Base-by-base conservation (phyloP, 176 grass and related monocot species). In the Cymbopogon citratus region DNA sequence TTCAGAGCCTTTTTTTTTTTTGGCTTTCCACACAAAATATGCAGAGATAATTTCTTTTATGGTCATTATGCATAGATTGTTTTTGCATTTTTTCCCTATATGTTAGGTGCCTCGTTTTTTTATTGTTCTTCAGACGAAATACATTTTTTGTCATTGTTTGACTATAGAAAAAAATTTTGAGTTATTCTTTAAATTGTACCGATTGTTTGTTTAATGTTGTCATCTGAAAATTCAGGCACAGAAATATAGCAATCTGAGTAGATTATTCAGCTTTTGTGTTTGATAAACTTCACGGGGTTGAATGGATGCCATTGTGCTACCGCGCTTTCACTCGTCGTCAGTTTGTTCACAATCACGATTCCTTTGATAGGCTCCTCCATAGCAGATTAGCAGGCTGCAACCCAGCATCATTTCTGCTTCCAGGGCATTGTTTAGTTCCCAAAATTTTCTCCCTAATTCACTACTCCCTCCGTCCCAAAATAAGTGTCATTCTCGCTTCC, bases 401-500 rank as follows among this genome's bases (percentile, higher is more conserved):
- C 38, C 18, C 36, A 82, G 5, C 21, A 31, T 33, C 36, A 10
- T 0, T 9, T 66, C 10, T 66, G 33, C 13, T 43, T 9, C 38
- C 8, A 41, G 40, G n/a, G n/a, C n/a, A n/a, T n/a, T n/a, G n/a
- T n/a, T n/a, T n/a, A n/a, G n/a, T n/a, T n/a, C n/a, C n/a, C n/a
- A n/a, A n/a, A n/a, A n/a, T n/a, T n/a, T n/a, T n/a, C n/a, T n/a
- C n/a, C n/a, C n/a, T n/a, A n/a, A n/a, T 76, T 68, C 67, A 63
- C 61, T 72, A 87, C 83, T 36, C 73, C 31, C 83, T 36, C 73
- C n/a, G n/a, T n/a, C n/a, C n/a, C n/a, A n/a, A n/a, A n/a, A n/a
- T n/a, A n/a, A n/a, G n/a, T n/a, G n/a, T n/a, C n/a, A n/a, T n/a
- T n/a, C n/a, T n/a, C n/a, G n/a, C n/a, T n/a, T n/a, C n/a, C n/a